Evolutionary conservation across 1,284 basidiomycete species (phyloP).

Genomic region (Athelia sp.): DNA sequence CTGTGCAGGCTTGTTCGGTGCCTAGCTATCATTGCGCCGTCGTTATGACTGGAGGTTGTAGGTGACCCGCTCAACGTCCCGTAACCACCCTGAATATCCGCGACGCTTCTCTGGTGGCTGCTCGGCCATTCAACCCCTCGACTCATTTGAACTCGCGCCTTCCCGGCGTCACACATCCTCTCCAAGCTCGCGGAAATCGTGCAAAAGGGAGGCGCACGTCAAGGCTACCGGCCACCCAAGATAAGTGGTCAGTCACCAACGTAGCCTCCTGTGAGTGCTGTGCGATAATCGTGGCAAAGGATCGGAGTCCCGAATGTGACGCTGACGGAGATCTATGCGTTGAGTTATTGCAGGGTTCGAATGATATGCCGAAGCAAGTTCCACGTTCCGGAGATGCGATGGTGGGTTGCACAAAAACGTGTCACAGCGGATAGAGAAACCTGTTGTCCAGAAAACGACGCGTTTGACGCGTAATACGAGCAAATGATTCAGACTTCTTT

Average conservation of each 20-base stretch:
- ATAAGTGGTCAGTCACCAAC: conserved; percentile 15
- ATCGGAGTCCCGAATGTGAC: conserved; percentile 41
- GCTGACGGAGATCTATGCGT: conserved; percentile 40
- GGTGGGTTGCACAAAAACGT: conserved; percentile 18
- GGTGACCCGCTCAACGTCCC: conserved; percentile 26
- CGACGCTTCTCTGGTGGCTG: conserved; percentile 43
- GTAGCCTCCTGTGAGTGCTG: conserved; percentile 27
- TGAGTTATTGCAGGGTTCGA: conserved; percentile 15
- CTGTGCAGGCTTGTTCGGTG: conserved; percentile 31
- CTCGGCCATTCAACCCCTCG: conserved; percentile 14
- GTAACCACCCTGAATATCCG: conserved; percentile 21
- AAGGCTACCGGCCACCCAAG: conserved; percentile 14
- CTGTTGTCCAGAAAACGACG: conserved; percentile 5
- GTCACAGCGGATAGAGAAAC: conserved; percentile 28
- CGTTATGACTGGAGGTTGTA: conserved; percentile 20
- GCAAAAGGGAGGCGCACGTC: not conserved
- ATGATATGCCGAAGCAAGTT: conserved; percentile 3
- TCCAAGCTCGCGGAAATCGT: conserved; percentile 4
- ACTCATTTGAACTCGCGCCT: conserved; percentile 28
- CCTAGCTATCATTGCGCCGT: conserved; percentile 21
- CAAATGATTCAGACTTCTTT: not conserved
- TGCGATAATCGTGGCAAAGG: conserved; percentile 14
- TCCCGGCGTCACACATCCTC: conserved; percentile 42
- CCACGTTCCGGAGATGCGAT: conserved; percentile 47
- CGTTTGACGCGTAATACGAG: not conserved